phyloP scores from a whole-genome alignment of 345 rosid species.

The Euphorbia pulcherrima region DNA sequence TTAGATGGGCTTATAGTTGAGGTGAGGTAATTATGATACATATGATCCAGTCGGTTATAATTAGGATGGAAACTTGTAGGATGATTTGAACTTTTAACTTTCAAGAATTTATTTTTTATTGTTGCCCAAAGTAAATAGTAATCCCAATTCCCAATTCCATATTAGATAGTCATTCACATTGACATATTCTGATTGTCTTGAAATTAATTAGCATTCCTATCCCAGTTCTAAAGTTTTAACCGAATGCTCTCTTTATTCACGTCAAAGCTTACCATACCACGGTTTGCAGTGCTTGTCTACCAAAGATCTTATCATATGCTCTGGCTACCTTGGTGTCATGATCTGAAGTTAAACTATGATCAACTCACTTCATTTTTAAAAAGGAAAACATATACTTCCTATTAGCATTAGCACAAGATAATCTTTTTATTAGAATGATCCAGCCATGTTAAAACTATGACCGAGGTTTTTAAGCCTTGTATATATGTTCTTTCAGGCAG shows the following conservation, averaged over 20 bases:
- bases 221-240: no score
- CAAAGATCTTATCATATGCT: neutral
- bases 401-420: neutral
- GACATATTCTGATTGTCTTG: no score
- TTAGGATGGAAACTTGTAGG: no score
- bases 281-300: neutral
- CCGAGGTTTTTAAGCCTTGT: slow-evolving; percentile 3
- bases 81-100: no score
- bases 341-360: neutral
- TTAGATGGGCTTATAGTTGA: no score
- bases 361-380: neutral
- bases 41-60: no score
- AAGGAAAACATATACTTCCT: neutral
- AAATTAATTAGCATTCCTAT: no score
- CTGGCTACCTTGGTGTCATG: neutral
- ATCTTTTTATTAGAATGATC: neutral
- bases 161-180: no score
- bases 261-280: neutral
- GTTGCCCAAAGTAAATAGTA: no score
- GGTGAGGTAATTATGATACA: no score
- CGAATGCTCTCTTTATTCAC: neutral
- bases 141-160: no score
- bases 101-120: no score
- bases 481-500: slow-evolving; percentile 54
- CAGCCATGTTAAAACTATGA: neutral